phyloP scores from a whole-genome alignment of 495 filamentous ascomycete genomes.

The Penicillium antarcticum region DNA sequence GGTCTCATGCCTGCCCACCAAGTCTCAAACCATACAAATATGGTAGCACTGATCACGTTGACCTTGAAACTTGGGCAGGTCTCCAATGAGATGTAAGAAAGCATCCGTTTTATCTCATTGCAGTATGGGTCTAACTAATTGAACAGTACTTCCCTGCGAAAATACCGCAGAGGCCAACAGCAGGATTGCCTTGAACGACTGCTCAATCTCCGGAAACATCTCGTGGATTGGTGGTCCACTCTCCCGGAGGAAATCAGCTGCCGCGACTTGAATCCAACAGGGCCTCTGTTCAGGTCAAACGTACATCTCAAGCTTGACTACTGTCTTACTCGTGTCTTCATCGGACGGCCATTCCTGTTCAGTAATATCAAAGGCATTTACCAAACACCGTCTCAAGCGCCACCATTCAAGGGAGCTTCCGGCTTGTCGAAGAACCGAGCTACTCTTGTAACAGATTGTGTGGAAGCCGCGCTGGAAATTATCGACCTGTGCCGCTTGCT shows the following conservation, averaged over 20 bases:
- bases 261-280: constrained; percentile 36
- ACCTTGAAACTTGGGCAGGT: constrained; percentile 45
- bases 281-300: constrained; percentile 43
- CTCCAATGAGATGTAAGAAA: constrained; percentile 35
- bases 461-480: constrained; percentile 49
- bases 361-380: constrained; percentile 37
- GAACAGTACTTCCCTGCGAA: constrained; percentile 27
- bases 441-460: constrained; percentile 44
- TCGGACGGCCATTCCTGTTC: constrained; percentile 49
- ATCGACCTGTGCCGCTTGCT: constrained; percentile 46
- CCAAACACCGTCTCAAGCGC: constrained; percentile 17
- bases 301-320: constrained; percentile 50
- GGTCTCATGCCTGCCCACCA: constrained; percentile 34
- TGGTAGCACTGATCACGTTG: constrained; percentile 43
- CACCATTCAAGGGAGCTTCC: constrained; percentile 29
- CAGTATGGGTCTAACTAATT: no score
- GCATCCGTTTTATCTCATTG: no score
- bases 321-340: constrained; percentile 45
- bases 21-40: constrained; percentile 43
- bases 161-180: constrained; percentile 38
- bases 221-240: constrained; percentile 50
- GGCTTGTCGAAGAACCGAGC: constrained; percentile 39
- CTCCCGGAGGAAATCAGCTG: constrained; percentile 43
- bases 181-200: constrained; percentile 44
- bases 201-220: constrained; percentile 36